Conservation (phyloP, 2,329 filamentous ascomycete species). For the Phaeosphaeriaceae sp. region DNA sequence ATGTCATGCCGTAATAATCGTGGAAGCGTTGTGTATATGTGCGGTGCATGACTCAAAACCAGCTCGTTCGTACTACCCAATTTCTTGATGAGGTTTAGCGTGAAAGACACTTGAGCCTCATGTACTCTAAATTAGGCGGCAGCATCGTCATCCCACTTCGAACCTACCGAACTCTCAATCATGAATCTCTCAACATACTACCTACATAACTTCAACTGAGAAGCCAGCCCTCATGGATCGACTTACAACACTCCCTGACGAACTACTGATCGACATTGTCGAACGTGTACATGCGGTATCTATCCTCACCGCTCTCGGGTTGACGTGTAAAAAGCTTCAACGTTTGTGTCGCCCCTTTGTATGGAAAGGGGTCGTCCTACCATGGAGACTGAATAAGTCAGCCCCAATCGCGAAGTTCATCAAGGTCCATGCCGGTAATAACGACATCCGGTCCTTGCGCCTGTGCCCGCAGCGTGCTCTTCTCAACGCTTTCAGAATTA, state of each 20-base stretch:
- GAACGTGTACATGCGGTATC: not conserved
- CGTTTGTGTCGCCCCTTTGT: not conserved
- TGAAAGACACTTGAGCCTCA: not conserved
- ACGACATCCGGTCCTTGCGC: not conserved
- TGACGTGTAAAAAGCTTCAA: slow-evolving; percentile 1
- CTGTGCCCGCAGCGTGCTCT: not conserved
- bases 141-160: not conserved
- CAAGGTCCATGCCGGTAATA: not conserved
- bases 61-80: too few relatives aligned
- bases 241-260: slow-evolving; percentile 5
- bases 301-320: not conserved
- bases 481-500: slow-evolving; percentile 6
- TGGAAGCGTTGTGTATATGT: too few relatives aligned
- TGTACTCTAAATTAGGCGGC: not conserved
- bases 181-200: too few relatives aligned
- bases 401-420: slow-evolving; percentile 6
- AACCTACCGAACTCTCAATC: too few relatives aligned
- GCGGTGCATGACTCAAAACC: too few relatives aligned
- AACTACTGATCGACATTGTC: slow-evolving; percentile 5
- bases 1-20: too few relatives aligned
- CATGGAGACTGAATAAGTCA: slow-evolving; percentile 9
- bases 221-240: not conserved
- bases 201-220: not conserved
- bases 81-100: not conserved
- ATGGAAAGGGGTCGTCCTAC: not conserved